Percentiles rank a stretch among this genome's conserved stretches.
phyloP scores from a whole-genome alignment of 495 filamentous ascomycete species.

The Daldinia childiae region DNA sequence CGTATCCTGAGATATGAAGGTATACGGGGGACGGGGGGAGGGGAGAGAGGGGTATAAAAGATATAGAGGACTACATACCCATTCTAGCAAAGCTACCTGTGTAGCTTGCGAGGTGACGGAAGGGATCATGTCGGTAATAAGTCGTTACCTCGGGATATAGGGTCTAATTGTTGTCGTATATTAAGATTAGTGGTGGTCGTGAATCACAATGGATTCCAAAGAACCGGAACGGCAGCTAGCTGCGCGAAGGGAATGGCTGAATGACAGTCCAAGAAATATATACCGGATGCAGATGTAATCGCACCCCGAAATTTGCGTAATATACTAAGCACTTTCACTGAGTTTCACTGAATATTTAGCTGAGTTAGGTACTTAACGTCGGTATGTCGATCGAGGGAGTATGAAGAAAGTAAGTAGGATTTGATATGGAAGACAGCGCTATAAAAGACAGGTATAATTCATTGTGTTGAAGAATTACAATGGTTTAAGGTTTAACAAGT shows the following conservation, averaged over 20 bases:
- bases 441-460: conserved; percentile 15
- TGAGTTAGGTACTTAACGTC: no score
- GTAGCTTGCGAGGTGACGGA: conserved; percentile 42
- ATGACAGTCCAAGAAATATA: conserved; percentile 2
- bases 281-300: neutral
- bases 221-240: conserved; percentile 21
- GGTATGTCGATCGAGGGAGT: no score
- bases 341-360: no score
- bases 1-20: conserved; percentile 6
- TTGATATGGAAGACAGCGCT: conserved; percentile 16
- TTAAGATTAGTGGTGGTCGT: conserved; percentile 29
- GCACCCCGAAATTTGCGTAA: neutral
- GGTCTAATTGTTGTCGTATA: conserved; percentile 11
- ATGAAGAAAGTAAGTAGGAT: conserved; percentile 19
- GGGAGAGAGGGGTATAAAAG: neutral
- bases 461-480: conserved; percentile 29
- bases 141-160: conserved; percentile 11
- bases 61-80: conserved; percentile 46
- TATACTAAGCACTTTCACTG: neutral
- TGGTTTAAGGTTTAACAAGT: conserved; percentile 30
- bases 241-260: conserved; percentile 5
- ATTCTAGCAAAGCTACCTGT: conserved; percentile 57
- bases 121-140: conserved; percentile 38
- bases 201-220: conserved; percentile 14
- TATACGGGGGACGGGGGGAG: no score